These are phyloP conservation scores for Pleurostoma richardsiae DNA, from an alignment of 2,329 filamentous ascomycete species.

Conservation along the genomic window DNA sequence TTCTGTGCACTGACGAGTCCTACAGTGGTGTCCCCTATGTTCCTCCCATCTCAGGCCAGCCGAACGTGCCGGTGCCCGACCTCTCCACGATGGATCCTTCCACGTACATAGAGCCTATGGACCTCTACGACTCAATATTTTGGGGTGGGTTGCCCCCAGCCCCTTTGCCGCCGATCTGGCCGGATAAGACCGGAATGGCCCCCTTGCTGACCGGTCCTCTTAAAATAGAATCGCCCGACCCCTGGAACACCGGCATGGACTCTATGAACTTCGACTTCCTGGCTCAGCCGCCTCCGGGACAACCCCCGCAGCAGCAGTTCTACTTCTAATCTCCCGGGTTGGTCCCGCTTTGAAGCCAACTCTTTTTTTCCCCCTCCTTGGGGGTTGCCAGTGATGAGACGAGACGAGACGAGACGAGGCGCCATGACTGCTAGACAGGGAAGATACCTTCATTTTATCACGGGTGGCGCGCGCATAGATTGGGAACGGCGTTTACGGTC, in stretches of 20 bases:
- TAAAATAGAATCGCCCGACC: slow-evolving; percentile 51
- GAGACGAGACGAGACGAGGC: too few species aligned
- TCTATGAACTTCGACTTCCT: slow-evolving; percentile 57
- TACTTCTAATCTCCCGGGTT: slow-evolving; percentile 38
- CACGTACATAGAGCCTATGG: slow-evolving; percentile 61
- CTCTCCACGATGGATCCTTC: slow-evolving; percentile 47
- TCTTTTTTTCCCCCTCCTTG: too few species aligned
- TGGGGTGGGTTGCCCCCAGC: slow-evolving; percentile 45
- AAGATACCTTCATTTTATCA: too few species aligned
- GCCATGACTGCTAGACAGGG: too few species aligned
- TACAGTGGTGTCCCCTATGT: slow-evolving; percentile 27
- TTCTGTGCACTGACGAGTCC: slow-evolving; percentile 3
- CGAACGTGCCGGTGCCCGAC: slow-evolving; percentile 33
- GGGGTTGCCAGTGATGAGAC: too few species aligned
- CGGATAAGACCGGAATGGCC: not conserved
- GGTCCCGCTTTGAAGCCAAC: too few species aligned
- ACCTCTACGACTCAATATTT: slow-evolving; percentile 64
- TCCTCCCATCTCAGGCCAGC: slow-evolving; percentile 26
- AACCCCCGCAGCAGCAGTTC: slow-evolving; percentile 48
- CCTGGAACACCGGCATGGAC: slow-evolving; percentile 52
- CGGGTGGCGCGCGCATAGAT: too few species aligned
- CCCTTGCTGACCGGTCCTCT: slow-evolving; percentile 3
- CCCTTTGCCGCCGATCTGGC: not conserved
- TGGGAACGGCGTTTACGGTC: too few species aligned
- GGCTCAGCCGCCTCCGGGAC: slow-evolving; percentile 53